A percentile compares a stretch with the other conserved stretches of the same genome.
Conservation (phyloP, 371 early-diverging fungal species). For the Rhizopus stolonifer region DNA sequence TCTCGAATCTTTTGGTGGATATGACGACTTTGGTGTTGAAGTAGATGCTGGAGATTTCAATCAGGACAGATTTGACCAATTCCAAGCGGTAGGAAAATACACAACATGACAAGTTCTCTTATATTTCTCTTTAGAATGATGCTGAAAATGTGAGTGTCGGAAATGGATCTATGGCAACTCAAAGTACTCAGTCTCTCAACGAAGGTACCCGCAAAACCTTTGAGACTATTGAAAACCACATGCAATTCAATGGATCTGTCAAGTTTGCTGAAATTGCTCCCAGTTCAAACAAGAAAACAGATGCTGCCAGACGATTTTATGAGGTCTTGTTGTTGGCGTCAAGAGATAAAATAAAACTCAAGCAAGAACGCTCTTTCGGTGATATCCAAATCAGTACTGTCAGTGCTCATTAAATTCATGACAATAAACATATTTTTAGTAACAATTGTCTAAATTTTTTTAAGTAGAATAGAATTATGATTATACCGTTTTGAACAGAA, state of each 20-base stretch:
- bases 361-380: slow-evolving; percentile 81
- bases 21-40: slow-evolving; percentile 29
- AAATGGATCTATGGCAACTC: slow-evolving; percentile 14
- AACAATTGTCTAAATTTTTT: too few species aligned
- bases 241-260: slow-evolving; percentile 3
- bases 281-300: slow-evolving; percentile 40
- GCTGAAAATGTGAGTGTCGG: neutral
- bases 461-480: too few species aligned
- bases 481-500: too few species aligned
- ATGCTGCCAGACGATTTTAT: slow-evolving; percentile 87
- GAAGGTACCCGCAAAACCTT: slow-evolving; percentile 13
- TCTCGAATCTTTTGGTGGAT: slow-evolving; percentile 13
- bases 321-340: slow-evolving; percentile 89
- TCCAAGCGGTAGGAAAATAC: neutral
- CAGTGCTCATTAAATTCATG: slow-evolving; percentile 4
- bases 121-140: neutral
- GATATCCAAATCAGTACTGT: slow-evolving; percentile 67
- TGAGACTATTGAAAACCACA: slow-evolving; percentile 26
- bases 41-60: slow-evolving; percentile 4
- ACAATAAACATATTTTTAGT: too few species aligned
- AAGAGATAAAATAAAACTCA: slow-evolving; percentile 78
- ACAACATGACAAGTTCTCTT: neutral
- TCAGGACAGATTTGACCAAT: neutral
- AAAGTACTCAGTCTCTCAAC: slow-evolving; percentile 17
- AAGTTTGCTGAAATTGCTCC: slow-evolving; percentile 33